A percentile compares a stretch with the other conserved stretches of the same genome.
phyloP scores from a whole-genome alignment of 179 eudicot species.

The Amaranthus tricolor region DNA sequence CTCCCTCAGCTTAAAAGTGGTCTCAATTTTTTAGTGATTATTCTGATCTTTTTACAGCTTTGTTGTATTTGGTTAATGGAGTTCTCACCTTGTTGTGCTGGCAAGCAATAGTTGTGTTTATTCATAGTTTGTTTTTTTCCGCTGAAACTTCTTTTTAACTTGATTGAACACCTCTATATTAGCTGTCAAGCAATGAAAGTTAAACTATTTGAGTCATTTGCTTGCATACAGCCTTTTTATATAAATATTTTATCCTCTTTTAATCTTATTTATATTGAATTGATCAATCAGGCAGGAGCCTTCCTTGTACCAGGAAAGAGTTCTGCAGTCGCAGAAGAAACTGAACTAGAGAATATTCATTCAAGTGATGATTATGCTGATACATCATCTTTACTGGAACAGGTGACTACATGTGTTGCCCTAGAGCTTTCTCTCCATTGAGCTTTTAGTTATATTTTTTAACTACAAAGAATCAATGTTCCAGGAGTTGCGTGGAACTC shows the following conservation, averaged over 20 bases:
- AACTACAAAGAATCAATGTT: slow-evolving; percentile 27
- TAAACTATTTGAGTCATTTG: background rate
- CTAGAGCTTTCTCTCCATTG: slow-evolving; percentile 18
- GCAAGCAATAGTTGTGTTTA: background rate
- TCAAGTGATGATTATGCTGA: slow-evolving; percentile 54
- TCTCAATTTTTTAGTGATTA: background rate
- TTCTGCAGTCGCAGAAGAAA: slow-evolving; percentile 57
- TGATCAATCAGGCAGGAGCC: slow-evolving; percentile 69
- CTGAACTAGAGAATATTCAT: slow-evolving; percentile 70
- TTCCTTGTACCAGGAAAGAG: slow-evolving; percentile 78
- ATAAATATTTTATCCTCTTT: background rate
- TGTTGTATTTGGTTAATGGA: background rate
- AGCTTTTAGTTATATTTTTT: slow-evolving; percentile 21
- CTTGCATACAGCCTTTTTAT: background rate
- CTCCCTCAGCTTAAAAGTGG: no score
- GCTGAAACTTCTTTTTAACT: background rate
- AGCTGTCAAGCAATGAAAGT: background rate
- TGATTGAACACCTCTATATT: background rate
- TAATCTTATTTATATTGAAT: slow-evolving; percentile 9
- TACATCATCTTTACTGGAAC: slow-evolving; percentile 70
- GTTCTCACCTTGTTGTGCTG: background rate
- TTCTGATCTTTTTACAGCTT: background rate
- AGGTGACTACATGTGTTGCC: slow-evolving; percentile 39
- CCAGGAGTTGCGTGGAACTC: slow-evolving; percentile 84
- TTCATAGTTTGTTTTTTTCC: background rate